phyloP scores from a whole-genome alignment of 2,329 filamentous ascomycete species.

The Scedosporium minutisporum region DNA sequence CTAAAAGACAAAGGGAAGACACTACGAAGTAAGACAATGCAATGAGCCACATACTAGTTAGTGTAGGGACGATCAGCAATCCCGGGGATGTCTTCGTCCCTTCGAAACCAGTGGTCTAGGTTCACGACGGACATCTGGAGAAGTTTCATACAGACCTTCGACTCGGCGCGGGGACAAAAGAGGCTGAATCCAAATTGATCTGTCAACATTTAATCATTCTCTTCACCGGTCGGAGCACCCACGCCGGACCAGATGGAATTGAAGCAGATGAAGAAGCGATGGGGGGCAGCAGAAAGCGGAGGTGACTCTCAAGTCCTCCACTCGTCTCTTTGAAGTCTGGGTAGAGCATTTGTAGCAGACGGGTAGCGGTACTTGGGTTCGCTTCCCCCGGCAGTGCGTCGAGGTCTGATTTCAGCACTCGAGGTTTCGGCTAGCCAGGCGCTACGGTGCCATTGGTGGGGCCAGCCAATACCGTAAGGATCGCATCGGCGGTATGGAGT shows the following conservation, averaged over 20 bases:
- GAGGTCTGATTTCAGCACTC: not conserved
- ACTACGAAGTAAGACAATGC: not conserved
- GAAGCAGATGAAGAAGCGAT: not conserved
- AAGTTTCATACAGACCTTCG: too few species aligned
- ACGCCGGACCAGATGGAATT: not conserved
- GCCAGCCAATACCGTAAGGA: not conserved
- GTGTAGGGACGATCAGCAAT: not conserved
- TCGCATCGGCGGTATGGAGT: not conserved
- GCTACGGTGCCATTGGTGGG: not conserved
- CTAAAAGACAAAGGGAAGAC: not conserved
- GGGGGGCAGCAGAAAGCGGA: not conserved
- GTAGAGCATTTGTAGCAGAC: too few species aligned
- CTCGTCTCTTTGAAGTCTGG: too few species aligned
- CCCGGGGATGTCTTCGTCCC: too few species aligned
- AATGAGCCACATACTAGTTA: not conserved
- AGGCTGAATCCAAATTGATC: not conserved
- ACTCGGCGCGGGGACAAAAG: too few species aligned
- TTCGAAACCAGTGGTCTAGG: too few species aligned
- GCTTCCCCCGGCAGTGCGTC: not conserved
- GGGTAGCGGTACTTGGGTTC: not conserved
- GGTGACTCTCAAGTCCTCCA: too few species aligned
- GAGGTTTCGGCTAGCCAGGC: not conserved
- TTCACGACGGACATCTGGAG: too few species aligned
- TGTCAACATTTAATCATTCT: not conserved
- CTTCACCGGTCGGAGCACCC: not conserved